A percentile compares a stretch with the other conserved stretches of the same genome.
Evolutionary conservation across 2,329 filamentous ascomycete genomes (phyloP).

Genomic region (Drechslerella coelobrocha): DNA sequence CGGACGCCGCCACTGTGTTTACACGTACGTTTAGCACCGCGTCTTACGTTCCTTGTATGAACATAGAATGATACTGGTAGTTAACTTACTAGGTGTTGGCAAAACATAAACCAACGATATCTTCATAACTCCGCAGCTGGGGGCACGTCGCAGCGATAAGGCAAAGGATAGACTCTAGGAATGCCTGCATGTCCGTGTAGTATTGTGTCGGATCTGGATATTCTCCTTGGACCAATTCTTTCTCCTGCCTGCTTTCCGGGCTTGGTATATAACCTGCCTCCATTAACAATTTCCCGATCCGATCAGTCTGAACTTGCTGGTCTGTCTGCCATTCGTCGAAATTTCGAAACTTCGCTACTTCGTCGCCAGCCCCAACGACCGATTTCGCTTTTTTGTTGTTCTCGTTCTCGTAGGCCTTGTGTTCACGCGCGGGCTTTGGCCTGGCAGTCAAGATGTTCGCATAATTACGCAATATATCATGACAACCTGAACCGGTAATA

Average conservation of each 20-base stretch:
- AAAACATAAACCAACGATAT: constrained; percentile 18
- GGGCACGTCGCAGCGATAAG: constrained; percentile 27
- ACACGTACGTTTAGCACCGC: neutral
- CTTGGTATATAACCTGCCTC: constrained; percentile 18
- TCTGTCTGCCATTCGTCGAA: too few relatives aligned
- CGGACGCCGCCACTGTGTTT: constrained; percentile 17
- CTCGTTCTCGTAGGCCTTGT: neutral
- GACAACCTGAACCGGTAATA: neutral
- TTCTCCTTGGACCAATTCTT: constrained; percentile 9
- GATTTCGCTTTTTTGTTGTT: neutral
- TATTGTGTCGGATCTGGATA: constrained; percentile 33
- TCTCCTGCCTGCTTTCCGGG: neutral
- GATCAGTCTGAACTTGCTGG: neutral
- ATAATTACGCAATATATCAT: constrained; percentile 34
- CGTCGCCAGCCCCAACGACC: neutral
- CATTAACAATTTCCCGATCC: constrained; percentile 16
- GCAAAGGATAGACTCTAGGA: constrained; percentile 39
- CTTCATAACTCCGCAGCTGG: constrained; percentile 13
- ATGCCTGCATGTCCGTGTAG: constrained; percentile 27
- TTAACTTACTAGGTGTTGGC: constrained; percentile 19
- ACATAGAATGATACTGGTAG: neutral
- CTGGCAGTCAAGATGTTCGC: constrained; percentile 5
- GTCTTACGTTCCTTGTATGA: neutral
- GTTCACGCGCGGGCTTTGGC: neutral
- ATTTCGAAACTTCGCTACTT: too few relatives aligned